Evolutionary conservation across 208 protist genomes (phyloP).

Genomic region (Crithidia sp.): DNA sequence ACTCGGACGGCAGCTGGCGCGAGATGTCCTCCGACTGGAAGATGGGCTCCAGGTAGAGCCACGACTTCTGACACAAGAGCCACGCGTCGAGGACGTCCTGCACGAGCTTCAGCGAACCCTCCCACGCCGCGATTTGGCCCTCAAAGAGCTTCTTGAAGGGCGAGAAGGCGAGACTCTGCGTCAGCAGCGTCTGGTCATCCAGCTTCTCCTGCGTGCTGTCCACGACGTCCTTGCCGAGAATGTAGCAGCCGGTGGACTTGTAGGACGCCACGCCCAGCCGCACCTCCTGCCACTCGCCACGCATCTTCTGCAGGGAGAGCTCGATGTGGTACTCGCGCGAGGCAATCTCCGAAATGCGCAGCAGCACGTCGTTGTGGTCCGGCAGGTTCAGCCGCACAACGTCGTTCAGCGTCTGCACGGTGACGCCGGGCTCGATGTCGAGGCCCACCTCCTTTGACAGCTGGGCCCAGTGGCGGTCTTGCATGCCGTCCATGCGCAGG

Average conservation of each 20-base stretch:
- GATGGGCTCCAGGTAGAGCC: conserved; percentile 97
- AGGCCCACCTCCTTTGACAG: conserved; percentile 93
- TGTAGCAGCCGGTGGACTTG: conserved; percentile 93
- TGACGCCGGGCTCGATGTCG: conserved; percentile 88
- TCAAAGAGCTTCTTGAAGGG: conserved; percentile 98
- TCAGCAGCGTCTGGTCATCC: conserved; percentile 96
- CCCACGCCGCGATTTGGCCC: conserved; percentile 92
- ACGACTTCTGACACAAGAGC: conserved; percentile 94
- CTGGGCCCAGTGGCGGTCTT: conserved; percentile 96
- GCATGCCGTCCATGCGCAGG: conserved; percentile 96
- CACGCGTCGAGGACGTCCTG: conserved; percentile 95
- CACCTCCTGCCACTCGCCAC: conserved; percentile 91
- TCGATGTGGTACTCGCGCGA: conserved; percentile 97
- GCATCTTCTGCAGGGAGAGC: conserved; percentile 93
- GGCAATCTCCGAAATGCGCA: conserved; percentile 93
- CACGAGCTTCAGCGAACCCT: conserved; percentile 87
- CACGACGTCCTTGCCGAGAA: conserved; percentile 88
- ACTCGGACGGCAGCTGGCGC: conserved; percentile 93
- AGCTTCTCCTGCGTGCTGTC: conserved; percentile 96
- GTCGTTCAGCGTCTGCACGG: conserved; percentile 89
- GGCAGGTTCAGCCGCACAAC: conserved; percentile 74
- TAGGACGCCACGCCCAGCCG: conserved; percentile 87
- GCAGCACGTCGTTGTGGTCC: conserved; percentile 86
- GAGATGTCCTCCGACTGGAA: conserved; percentile 97
- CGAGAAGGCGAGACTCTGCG: conserved; percentile 96